Evolutionary conservation across 495 filamentous ascomycete species (phyloP), one percentile per base, ranked within the genome.

Genomic region (Aspergillus ellipticus): DNA sequence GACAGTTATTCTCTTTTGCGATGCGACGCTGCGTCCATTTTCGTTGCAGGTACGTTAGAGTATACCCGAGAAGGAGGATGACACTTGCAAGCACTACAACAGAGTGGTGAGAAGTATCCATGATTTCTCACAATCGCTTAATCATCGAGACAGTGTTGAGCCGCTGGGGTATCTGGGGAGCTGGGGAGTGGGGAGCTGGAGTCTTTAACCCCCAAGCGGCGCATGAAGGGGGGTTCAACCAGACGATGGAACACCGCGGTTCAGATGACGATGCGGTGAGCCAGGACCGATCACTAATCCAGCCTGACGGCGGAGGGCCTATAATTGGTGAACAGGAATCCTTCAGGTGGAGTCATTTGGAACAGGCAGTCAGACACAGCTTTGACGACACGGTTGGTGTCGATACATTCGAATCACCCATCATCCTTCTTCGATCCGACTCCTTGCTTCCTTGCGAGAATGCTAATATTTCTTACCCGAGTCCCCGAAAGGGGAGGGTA

Each of bases 1-100:
- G 41, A 22, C 62, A 65, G 7, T 60, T 29, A 19, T 65, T 55
- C 1, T 41, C 47, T n/a, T 51, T 56, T 20, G 62, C 58, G 15
- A 61, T 49, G 33, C 51, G 56, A 26, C 54, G 53, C n/a, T 50
- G 55, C 7, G 43, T 28, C 56, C 54, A 61, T 59, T 51, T 54
- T 4, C 56, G 62, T 5, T 60, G 42, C 13, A 65, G 29, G 31
- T 24, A 24, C 6, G 51, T 57, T 16, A 58, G 3, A 21, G 48
- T 33, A 35, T 61, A 65, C n/a, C 54, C 19, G 24, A 59, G 49
- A 15, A 59, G 20, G 0, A 58, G 17, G 4, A 53, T 53, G n/a
- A 54, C 57, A 1, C 21, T 43, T 1, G 43, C 58, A 6, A 58
- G 29, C 15, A 55, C 17, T 2, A 49, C 52, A 3, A 64, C 42